Percentiles rank a stretch among this genome's conserved stretches.
Evolutionary conservation across 495 filamentous ascomycete species (phyloP).

Genomic region (Podospora sp.): DNA sequence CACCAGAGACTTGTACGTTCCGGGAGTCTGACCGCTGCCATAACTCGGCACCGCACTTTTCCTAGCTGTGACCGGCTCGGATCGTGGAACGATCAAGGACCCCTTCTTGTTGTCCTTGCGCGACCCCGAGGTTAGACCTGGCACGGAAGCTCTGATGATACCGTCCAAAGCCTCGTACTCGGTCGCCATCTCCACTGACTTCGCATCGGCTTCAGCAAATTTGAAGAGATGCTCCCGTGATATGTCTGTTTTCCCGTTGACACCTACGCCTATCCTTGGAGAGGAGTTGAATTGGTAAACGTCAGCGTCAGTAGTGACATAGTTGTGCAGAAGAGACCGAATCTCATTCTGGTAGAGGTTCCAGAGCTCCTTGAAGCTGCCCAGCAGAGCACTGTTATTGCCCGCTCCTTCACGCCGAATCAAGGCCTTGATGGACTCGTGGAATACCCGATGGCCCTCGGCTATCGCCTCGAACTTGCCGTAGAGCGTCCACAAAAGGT

Average conservation of each 20-base stretch:
- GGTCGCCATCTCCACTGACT: conserved; percentile 69
- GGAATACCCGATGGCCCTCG: conserved; percentile 90
- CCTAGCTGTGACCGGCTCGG: conserved; percentile 35
- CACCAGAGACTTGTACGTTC: conserved; percentile 68
- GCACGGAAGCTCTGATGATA: conserved; percentile 88
- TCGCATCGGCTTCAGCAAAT: conserved; percentile 78
- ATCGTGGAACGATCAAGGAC: conserved; percentile 37
- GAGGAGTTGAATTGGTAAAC: conserved; percentile 57
- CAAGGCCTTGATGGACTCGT: conserved; percentile 85
- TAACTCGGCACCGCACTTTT: conserved; percentile 40
- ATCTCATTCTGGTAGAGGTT: conserved; percentile 78
- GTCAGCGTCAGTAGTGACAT: conserved; percentile 91
- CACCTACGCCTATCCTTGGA: conserved; percentile 40
- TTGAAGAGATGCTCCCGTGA: conserved; percentile 87
- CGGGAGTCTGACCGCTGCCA: conserved; percentile 47
- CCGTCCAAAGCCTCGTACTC: conserved; percentile 89
- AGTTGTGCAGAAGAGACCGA: conserved; percentile 90
- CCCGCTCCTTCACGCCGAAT: conserved; percentile 72
- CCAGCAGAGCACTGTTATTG: conserved; percentile 60
- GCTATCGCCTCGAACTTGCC: conserved; percentile 96
- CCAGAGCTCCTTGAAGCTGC: conserved; percentile 92
- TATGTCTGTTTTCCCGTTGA: conserved; percentile 58
- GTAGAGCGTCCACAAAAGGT: conserved; percentile 89
- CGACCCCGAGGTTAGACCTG: conserved; percentile 83
- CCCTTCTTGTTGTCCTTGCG: conserved; percentile 57